phyloP scores from a whole-genome alignment of 768 basidiomycete genomes.

The Amanita polypyramis region DNA sequence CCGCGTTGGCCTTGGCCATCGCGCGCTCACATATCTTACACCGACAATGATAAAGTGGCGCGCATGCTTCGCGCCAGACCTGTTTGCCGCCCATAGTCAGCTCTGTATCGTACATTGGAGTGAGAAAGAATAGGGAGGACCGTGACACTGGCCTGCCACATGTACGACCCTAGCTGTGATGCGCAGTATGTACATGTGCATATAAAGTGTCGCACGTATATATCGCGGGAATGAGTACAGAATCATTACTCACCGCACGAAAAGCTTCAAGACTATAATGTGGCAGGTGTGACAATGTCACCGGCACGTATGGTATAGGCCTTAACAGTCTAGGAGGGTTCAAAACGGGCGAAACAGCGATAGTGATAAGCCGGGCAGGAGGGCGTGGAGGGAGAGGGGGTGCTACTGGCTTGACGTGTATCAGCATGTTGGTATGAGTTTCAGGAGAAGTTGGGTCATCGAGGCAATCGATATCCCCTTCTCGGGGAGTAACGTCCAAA shows the following conservation, averaged over 20 bases:
- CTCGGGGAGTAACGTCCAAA: conserved; percentile 11
- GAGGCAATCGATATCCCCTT: conserved; percentile 21
- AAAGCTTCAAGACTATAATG: conserved; percentile 49
- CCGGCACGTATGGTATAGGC: conserved; percentile 62
- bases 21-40: conserved; percentile 70
- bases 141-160: background rate
- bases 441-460: conserved; percentile 6
- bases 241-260: conserved; percentile 32
- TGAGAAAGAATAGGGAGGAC: background rate
- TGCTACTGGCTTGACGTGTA: background rate
- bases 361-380: conserved; percentile 16
- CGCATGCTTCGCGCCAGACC: conserved; percentile 70
- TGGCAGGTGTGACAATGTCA: conserved; percentile 42
- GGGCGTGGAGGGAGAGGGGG: conserved; percentile 1
- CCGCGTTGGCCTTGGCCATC: conserved; percentile 38
- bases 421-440: conserved; percentile 4
- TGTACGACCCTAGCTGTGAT: background rate
- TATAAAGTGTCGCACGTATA: background rate
- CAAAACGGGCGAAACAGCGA: conserved; percentile 49
- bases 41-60: conserved; percentile 60
- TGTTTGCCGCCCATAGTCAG: conserved; percentile 17
- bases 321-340: conserved; percentile 49
- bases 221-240: background rate
- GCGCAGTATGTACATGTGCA: background rate
- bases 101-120: conserved; percentile 1